phyloP scores from a whole-genome alignment of 169 alveolate species.

The Plasmodium gonderi region DNA sequence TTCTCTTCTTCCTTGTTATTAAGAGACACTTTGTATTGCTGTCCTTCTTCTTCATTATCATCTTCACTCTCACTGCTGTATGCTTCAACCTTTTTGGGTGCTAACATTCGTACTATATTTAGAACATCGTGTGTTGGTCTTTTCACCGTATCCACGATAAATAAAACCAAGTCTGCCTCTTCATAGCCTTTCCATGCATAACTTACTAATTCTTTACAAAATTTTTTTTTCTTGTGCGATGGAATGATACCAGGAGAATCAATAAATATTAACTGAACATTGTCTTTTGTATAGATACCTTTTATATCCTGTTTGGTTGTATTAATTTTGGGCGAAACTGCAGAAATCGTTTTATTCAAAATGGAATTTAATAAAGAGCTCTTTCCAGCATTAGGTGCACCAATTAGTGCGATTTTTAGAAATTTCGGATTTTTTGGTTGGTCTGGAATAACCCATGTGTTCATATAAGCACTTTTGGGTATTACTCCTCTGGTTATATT shows the following conservation, averaged over 20 bases:
- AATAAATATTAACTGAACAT: slow-evolving; percentile 85
- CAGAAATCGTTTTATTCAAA: slow-evolving; percentile 83
- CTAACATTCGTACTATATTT: slow-evolving; percentile 80
- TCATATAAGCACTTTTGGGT: slow-evolving; percentile 75
- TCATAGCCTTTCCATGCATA: slow-evolving; percentile 91
- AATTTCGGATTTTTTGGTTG: slow-evolving; percentile 79
- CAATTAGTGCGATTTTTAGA: slow-evolving; percentile 84
- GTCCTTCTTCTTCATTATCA: not conserved
- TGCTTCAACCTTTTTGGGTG: slow-evolving; percentile 77
- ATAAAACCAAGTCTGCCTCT: slow-evolving; percentile 88
- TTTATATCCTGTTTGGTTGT: slow-evolving; percentile 86
- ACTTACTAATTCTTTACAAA: slow-evolving; percentile 85
- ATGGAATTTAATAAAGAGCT: slow-evolving; percentile 88
- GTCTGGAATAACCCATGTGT: slow-evolving; percentile 80
- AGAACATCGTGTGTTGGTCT: slow-evolving; percentile 86
- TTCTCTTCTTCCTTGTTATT: not conserved
- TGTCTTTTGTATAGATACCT: slow-evolving; percentile 82
- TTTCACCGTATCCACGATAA: slow-evolving; percentile 87
- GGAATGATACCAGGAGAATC: slow-evolving; percentile 90
- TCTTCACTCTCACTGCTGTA: slow-evolving; percentile 59
- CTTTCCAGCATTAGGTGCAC: slow-evolving; percentile 91
- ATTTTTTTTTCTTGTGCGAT: slow-evolving; percentile 86
- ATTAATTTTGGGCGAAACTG: slow-evolving; percentile 91
- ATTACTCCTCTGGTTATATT: slow-evolving; percentile 73
- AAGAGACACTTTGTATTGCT: not conserved